phyloP scores from a whole-genome alignment of 345 rosid genomes.

The Raphanus raphanistrum region DNA sequence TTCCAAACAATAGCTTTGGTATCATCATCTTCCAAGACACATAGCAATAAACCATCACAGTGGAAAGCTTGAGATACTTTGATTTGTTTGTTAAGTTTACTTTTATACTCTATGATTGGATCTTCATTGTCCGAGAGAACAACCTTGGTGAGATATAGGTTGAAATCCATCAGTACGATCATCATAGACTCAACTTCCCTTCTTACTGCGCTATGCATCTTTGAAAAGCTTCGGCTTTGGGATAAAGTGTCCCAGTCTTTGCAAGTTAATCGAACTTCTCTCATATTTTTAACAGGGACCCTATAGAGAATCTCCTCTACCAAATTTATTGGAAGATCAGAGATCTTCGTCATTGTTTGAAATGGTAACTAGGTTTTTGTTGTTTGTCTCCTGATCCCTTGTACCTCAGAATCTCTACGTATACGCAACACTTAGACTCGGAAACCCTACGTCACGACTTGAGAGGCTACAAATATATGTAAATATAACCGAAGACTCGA shows the following conservation, averaged over 20 bases:
- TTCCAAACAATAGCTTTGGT: neutral
- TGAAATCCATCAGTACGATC: neutral
- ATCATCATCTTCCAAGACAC: neutral
- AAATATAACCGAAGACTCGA: neutral
- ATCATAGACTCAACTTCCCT: neutral
- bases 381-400: neutral
- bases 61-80: neutral
- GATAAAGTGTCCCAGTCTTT: neutral
- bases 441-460: too few relatives aligned
- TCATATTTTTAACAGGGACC: neutral
- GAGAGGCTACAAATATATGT: too few relatives aligned
- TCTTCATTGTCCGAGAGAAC: neutral
- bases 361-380: neutral
- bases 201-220: neutral
- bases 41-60: neutral
- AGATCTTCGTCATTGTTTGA: neutral
- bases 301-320: neutral
- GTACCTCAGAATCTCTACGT: neutral
- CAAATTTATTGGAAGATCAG: neutral
- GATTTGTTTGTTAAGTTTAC: neutral
- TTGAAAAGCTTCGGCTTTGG: neutral
- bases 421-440: neutral
- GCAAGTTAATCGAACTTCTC: conserved; percentile 1
- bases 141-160: neutral
- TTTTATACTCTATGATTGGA: neutral